Evolutionary conservation across 2,329 filamentous ascomycete genomes (phyloP).

Genomic region (Periglandula ipomoeae): DNA sequence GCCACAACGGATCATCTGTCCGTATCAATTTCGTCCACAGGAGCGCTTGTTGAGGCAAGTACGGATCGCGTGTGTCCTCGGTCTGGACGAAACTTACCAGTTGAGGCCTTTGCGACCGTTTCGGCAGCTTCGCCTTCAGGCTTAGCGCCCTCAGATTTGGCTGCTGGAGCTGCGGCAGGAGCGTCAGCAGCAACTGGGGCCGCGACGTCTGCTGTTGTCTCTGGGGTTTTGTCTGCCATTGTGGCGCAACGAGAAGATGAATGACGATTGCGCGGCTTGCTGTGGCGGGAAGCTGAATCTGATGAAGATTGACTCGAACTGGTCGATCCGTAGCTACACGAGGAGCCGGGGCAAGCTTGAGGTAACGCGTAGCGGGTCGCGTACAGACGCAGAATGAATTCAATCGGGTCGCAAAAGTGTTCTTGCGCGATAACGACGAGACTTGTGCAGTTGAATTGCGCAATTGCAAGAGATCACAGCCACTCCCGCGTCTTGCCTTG

Average conservation of each 20-base stretch:
- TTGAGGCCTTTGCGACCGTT: conserved; percentile 19
- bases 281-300: conserved; percentile 2
- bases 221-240: conserved; percentile 30
- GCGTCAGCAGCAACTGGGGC: conserved; percentile 23
- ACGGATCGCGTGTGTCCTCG: not conserved
- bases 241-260: conserved; percentile 10
- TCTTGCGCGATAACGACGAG: conserved; percentile 3
- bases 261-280: conserved; percentile 13
- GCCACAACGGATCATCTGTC: not conserved
- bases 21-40: not conserved
- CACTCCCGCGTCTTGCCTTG: conserved; percentile 9
- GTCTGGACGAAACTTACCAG: conserved; percentile 21
- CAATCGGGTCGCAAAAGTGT: conserved; percentile 7
- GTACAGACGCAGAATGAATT: conserved; percentile 5
- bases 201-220: conserved; percentile 26
- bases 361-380: conserved; percentile 15
- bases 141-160: conserved; percentile 14
- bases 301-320: not conserved
- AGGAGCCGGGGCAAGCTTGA: conserved; percentile 8
- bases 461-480: conserved; percentile 7
- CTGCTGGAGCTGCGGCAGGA: conserved; percentile 16
- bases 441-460: conserved; percentile 5
- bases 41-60: not conserved
- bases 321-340: not conserved
- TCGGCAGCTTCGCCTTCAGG: conserved; percentile 16